Conservation (phyloP, 176 grass and related monocot genomes). For the Musa acuminata region DNA sequence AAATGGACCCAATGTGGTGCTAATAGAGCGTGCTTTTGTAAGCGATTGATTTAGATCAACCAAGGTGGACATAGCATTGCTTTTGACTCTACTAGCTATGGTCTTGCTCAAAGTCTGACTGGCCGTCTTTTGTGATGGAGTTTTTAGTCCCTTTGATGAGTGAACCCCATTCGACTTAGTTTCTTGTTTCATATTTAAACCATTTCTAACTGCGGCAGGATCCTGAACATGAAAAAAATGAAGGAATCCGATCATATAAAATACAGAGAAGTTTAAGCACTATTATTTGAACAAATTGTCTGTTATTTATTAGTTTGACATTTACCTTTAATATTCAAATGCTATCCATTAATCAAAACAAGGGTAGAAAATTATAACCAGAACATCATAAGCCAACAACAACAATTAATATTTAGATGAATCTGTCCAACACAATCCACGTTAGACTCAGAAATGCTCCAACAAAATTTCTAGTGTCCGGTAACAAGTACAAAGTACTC, state of each 20-base stretch:
- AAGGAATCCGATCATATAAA: background rate
- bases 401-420: background rate
- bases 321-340: background rate
- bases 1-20: conserved; percentile 17
- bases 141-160: conserved; percentile 32
- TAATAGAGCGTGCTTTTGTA: conserved; percentile 24
- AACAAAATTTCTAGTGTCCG: background rate
- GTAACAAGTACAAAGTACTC: background rate
- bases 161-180: conserved; percentile 26
- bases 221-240: conserved; percentile 35
- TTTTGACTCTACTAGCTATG: conserved; percentile 25
- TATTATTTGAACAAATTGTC: background rate
- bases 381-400: background rate
- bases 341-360: background rate
- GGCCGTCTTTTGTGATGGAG: conserved; percentile 26
- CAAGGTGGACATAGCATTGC: conserved; percentile 29
- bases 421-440: background rate
- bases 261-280: background rate
- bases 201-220: conserved; percentile 23
- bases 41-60: conserved; percentile 15
- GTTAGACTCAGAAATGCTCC: background rate
- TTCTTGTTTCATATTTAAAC: conserved; percentile 33
- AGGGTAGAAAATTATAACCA: background rate
- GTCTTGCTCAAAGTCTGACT: conserved; percentile 16
- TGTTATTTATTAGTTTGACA: background rate